Percentiles rank a stretch among this genome's conserved stretches.
Evolutionary conservation across 768 basidiomycete species (phyloP).

Genomic region (Mycena crocata): DNA sequence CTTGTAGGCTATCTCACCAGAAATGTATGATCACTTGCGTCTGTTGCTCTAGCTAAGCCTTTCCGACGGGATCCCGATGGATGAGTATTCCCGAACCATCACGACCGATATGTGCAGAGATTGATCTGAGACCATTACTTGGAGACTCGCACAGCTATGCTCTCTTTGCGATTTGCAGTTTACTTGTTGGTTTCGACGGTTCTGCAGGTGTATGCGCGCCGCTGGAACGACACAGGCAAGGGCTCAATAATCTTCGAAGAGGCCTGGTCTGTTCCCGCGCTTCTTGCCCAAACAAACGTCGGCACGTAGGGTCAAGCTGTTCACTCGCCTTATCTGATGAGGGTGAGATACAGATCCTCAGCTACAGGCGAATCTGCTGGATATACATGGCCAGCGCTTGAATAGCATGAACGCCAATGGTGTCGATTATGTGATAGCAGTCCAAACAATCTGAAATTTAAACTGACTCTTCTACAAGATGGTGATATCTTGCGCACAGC

Average conservation of each 20-base stretch:
- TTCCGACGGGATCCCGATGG: too few species aligned
- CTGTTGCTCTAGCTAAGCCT: too few species aligned
- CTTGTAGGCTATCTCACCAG: too few species aligned
- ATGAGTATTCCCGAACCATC: too few species aligned
- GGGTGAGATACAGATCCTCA: slow-evolving; percentile 43
- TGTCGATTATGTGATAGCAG: slow-evolving; percentile 52
- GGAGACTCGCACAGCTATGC: slow-evolving; percentile 2
- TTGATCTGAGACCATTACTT: too few species aligned
- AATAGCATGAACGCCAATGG: slow-evolving; percentile 49
- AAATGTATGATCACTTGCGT: too few species aligned
- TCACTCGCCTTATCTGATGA: not conserved
- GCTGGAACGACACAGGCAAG: slow-evolving; percentile 48
- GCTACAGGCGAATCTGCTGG: slow-evolving; percentile 48
- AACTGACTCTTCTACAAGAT: slow-evolving; percentile 40
- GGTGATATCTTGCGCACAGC: slow-evolving; percentile 52
- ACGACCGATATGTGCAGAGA: too few species aligned
- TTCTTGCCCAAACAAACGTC: slow-evolving; percentile 38
- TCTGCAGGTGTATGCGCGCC: slow-evolving; percentile 23
- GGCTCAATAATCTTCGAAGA: slow-evolving; percentile 55
- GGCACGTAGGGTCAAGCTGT: not conserved
- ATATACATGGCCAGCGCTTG: slow-evolving; percentile 53
- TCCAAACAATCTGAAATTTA: not conserved
- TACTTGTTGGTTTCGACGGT: not conserved
- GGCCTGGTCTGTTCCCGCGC: slow-evolving; percentile 52
- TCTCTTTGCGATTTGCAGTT: not conserved